Evolutionary conservation across 2,329 filamentous ascomycete species (phyloP).

Genomic region (Aspergillus aculeatus): DNA sequence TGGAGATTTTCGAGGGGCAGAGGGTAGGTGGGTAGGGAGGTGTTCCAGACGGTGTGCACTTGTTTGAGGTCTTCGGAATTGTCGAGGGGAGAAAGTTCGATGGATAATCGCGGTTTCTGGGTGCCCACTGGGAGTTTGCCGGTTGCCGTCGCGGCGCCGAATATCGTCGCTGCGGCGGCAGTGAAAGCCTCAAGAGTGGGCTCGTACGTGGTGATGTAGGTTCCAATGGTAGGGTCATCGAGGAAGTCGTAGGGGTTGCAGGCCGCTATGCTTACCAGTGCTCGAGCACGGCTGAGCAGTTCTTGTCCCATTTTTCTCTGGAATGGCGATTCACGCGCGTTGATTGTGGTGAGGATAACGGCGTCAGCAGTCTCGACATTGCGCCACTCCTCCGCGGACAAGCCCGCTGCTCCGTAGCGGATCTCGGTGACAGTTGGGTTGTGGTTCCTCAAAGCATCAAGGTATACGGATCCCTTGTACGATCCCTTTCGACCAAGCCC

Average conservation of each 20-base stretch:
- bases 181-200: conserved; percentile 45
- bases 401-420: conserved; percentile 30
- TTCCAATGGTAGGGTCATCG: conserved; percentile 35
- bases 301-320: conserved; percentile 37
- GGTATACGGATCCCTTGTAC: conserved; percentile 33
- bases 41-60: conserved; percentile 35
- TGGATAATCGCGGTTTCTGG: conserved; percentile 3
- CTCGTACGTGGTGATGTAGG: conserved; percentile 47
- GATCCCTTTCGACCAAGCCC: conserved; percentile 33
- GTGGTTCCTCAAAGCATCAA: conserved; percentile 31
- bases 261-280: conserved; percentile 41
- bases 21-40: conserved; percentile 38
- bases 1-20: conserved; percentile 29
- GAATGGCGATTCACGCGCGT: conserved; percentile 39
- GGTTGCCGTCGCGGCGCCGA: conserved; percentile 29
- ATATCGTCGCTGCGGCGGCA: conserved; percentile 41
- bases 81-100: conserved; percentile 19
- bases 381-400: conserved; percentile 34
- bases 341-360: conserved; percentile 43
- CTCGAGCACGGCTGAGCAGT: conserved; percentile 30
- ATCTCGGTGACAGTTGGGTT: conserved; percentile 32
- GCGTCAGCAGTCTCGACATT: conserved; percentile 37
- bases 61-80: conserved; percentile 28
- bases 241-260: conserved; percentile 49
- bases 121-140: conserved; percentile 40